A percentile compares a stretch with the other conserved stretches of the same genome.
Conservation (phyloP, 176 grass and related monocot genomes). For the Oryza brachyantha region DNA sequence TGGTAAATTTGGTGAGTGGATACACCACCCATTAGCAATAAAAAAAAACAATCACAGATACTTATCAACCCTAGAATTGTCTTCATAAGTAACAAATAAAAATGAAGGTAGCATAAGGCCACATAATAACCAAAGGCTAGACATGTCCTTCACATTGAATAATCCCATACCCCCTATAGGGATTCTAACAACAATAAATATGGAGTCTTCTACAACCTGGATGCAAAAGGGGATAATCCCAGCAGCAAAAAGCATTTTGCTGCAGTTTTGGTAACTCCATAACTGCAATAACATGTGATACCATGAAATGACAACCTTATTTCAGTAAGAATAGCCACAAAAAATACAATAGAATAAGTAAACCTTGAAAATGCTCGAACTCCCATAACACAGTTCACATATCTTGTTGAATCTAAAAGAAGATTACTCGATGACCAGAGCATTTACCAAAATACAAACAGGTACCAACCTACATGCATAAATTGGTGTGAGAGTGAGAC, state of each 20-base stretch:
- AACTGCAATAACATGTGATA: background rate
- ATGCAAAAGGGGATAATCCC: background rate
- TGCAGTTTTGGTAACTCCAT: background rate
- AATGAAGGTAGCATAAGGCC: background rate
- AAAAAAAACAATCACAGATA: background rate
- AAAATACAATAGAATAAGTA: background rate
- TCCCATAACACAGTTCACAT: background rate
- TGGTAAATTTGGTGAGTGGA: conserved; percentile 61
- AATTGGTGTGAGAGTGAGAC: background rate
- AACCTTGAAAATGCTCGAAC: background rate
- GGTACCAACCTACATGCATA: background rate
- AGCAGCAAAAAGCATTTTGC: conserved; percentile 1
- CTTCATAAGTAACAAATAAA: background rate
- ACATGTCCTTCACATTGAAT: background rate
- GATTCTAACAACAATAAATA: background rate
- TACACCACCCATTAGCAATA: conserved; percentile 17
- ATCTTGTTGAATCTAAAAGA: background rate
- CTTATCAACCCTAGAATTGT: background rate
- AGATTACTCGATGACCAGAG: background rate
- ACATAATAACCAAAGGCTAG: background rate
- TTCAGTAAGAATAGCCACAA: background rate
- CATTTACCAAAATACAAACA: background rate
- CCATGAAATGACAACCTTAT: background rate
- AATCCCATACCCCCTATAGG: background rate
- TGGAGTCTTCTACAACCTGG: too few relatives aligned